Conservation (phyloP, 306 rosid species). For the Quercus variabilis region DNA sequence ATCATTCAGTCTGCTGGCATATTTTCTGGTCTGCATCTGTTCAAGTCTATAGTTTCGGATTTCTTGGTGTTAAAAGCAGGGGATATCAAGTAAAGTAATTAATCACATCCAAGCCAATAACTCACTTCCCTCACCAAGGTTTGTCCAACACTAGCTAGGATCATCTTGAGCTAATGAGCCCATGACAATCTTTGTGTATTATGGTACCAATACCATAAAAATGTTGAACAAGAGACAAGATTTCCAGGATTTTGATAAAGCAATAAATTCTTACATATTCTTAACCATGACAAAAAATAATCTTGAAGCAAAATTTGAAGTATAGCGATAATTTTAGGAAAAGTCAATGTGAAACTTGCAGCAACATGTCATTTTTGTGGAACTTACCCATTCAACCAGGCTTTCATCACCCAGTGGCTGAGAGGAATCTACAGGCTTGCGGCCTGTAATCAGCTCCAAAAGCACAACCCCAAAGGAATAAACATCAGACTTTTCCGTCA, state of each 20-base stretch:
- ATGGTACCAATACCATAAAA: not conserved
- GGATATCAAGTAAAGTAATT: not conserved
- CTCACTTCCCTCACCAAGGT: no score
- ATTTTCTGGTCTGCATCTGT: not conserved
- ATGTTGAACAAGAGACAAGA: not conserved
- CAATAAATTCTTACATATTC: not conserved
- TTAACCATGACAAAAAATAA: not conserved
- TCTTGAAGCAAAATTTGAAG: not conserved
- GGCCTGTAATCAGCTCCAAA: constrained; percentile 92
- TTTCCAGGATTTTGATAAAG: not conserved
- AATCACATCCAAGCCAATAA: not conserved
- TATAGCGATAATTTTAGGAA: not conserved
- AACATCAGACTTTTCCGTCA: constrained; percentile 96
- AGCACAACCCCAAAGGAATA: constrained; percentile 93
- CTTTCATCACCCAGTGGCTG: constrained; percentile 97
- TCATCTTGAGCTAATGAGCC: no score
- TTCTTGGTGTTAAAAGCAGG: not conserved
- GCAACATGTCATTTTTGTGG: not conserved
- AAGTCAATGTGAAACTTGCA: not conserved
- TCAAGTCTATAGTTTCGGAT: not conserved
- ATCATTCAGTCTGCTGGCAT: not conserved
- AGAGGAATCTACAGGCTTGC: constrained; percentile 90
- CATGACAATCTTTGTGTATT: no score
- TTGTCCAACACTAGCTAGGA: no score
- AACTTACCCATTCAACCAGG: constrained; percentile 93